Percentiles rank a stretch among this genome's conserved stretches.
Conservation (phyloP, 2,329 filamentous ascomycete genomes). For the Cladosporium sp. region DNA sequence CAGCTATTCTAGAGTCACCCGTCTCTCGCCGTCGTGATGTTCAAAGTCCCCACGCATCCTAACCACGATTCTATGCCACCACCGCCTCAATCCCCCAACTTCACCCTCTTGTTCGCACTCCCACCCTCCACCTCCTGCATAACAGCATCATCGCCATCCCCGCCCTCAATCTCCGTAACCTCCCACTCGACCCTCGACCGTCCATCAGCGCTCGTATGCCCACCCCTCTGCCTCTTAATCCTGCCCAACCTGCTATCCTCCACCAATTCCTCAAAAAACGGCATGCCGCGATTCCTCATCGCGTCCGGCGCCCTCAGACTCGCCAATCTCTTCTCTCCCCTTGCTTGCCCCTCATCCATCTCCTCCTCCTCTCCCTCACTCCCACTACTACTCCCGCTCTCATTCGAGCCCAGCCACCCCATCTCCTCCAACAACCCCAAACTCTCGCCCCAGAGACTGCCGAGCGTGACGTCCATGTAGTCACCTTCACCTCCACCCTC, state of each 20-base stretch:
- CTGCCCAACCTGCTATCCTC: slow-evolving; percentile 69
- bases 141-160: slow-evolving; percentile 12
- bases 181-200: slow-evolving; percentile 74
- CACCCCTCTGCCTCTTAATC: slow-evolving; percentile 58
- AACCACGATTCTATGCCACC: not conserved
- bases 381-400: slow-evolving; percentile 18
- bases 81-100: slow-evolving; percentile 11
- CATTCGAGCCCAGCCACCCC: slow-evolving; percentile 60
- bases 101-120: slow-evolving; percentile 19
- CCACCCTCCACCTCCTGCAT: slow-evolving; percentile 1
- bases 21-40: too few species aligned
- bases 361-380: slow-evolving; percentile 28
- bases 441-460: slow-evolving; percentile 68
- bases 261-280: slow-evolving; percentile 83
- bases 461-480: slow-evolving; percentile 78
- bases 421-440: slow-evolving; percentile 69
- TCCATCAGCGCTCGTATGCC: slow-evolving; percentile 59
- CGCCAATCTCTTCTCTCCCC: not conserved
- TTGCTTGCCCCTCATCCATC: slow-evolving; percentile 26
- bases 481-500: slow-evolving; percentile 40
- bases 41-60: too few species aligned
- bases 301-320: not conserved
- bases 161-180: slow-evolving; percentile 60
- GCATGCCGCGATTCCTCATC: slow-evolving; percentile 53
- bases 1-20: too few species aligned